Percentiles rank a stretch among this genome's conserved stretches.
These are phyloP conservation scores for Solanum ossicruentum DNA, from an alignment of 257 asterid species.

Conservation along the genomic window DNA sequence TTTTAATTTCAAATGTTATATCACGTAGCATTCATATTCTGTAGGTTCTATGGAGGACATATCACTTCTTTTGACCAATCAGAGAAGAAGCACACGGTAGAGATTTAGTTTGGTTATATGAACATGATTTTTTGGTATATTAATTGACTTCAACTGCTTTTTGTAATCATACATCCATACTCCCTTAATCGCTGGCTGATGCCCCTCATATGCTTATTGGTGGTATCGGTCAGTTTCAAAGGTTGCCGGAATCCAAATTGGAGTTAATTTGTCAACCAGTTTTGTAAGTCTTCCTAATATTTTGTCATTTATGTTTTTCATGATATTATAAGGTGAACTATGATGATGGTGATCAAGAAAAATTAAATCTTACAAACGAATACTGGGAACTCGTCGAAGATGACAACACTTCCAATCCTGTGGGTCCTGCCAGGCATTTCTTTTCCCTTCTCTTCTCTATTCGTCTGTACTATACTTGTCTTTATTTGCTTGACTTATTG, in stretches of 20 bases:
- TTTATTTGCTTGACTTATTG: background rate
- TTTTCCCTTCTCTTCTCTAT: background rate
- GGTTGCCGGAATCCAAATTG: background rate
- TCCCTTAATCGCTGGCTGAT: background rate
- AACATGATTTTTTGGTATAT: background rate
- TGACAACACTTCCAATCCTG: background rate
- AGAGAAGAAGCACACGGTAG: background rate
- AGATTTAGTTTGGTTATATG: background rate
- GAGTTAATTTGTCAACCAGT: background rate
- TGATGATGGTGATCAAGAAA: slow-evolving; percentile 18
- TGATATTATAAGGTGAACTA: slow-evolving; percentile 12
- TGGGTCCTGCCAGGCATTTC: background rate
- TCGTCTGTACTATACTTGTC: background rate
- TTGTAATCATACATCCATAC: background rate
- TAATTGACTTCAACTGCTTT: background rate
- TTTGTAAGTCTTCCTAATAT: background rate
- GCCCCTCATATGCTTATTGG: background rate
- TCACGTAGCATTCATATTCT: background rate
- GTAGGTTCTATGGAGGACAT: slow-evolving; percentile 26
- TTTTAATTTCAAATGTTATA: background rate
- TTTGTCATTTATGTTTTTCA: background rate
- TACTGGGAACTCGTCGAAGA: slow-evolving; percentile 9
- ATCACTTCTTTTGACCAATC: slow-evolving; percentile 4
- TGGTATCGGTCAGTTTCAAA: background rate
- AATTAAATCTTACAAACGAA: slow-evolving; percentile 11